These are phyloP conservation scores for Salvia sclarea DNA, from an alignment of 305 asterid species.

Conservation along the genomic window DNA sequence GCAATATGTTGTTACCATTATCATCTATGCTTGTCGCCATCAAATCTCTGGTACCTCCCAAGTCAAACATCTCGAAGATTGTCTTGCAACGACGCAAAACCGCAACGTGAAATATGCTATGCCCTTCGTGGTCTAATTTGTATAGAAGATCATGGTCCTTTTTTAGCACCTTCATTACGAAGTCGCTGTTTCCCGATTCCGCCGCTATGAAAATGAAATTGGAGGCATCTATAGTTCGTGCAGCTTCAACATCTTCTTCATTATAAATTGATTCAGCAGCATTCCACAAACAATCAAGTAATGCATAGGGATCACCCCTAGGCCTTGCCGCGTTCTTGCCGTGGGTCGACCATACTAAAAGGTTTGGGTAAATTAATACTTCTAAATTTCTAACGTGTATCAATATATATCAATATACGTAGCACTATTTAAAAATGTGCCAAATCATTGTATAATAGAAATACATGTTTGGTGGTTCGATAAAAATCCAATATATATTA, in stretches of 20 bases:
- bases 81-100: constrained; percentile 35
- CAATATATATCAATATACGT: no score
- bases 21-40: constrained; percentile 9
- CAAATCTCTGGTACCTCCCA: constrained; percentile 30
- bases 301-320: constrained; percentile 17
- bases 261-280: background rate
- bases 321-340: background rate
- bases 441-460: no score
- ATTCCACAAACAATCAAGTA: constrained; percentile 29
- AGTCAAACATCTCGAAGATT: constrained; percentile 38
- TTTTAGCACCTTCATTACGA: constrained; percentile 34
- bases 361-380: no score
- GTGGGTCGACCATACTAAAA: no score
- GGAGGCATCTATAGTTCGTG: background rate
- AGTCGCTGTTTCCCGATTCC: constrained; percentile 35
- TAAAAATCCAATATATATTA: no score
- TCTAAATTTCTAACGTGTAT: no score
- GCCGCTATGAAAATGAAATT: constrained; percentile 32
- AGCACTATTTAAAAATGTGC: no score
- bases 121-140: constrained; percentile 19
- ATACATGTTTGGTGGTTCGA: no score
- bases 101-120: constrained; percentile 47
- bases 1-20: constrained; percentile 42
- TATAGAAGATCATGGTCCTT: constrained; percentile 35
- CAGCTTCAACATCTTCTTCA: constrained; percentile 1